Evolutionary conservation across 2,329 filamentous ascomycete genomes (phyloP).

Genomic region (Fusarium pseudograminearum): DNA sequence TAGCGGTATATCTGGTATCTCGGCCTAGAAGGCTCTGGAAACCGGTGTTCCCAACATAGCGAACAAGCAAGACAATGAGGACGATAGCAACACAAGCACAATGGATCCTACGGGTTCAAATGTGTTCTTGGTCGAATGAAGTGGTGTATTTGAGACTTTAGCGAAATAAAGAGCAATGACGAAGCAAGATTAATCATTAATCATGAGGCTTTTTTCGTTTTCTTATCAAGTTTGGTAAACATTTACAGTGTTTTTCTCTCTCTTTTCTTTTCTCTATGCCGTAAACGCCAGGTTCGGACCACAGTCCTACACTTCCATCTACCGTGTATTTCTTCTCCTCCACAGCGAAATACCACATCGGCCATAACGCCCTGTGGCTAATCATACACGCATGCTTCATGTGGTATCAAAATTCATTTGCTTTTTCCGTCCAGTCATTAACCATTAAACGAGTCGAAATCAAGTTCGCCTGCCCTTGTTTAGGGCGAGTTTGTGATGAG

Average conservation of each 20-base stretch:
- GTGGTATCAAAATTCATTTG: constrained; percentile 48
- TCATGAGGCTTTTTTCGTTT: constrained; percentile 8
- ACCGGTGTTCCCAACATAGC: constrained; percentile 1
- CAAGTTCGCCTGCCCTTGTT: constrained; percentile 1
- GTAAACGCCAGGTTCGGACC: constrained; percentile 39
- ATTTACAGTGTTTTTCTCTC: constrained; percentile 1
- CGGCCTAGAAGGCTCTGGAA: constrained; percentile 41
- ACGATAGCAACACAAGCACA: constrained; percentile 5
- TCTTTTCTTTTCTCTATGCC: constrained; percentile 43
- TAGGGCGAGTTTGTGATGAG: constrained; percentile 55
- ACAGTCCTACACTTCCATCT: constrained; percentile 18
- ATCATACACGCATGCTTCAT: constrained; percentile 43
- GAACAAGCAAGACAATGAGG: constrained; percentile 15
- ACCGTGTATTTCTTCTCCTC: constrained; percentile 9
- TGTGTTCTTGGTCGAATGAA: not conserved
- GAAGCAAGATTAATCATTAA: constrained; percentile 14
- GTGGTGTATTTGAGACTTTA: constrained; percentile 7
- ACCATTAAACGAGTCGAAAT: constrained; percentile 43
- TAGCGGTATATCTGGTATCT: constrained; percentile 46
- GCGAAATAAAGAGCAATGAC: constrained; percentile 15
- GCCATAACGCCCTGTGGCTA: constrained; percentile 17
- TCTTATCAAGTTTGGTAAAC: constrained; percentile 9
- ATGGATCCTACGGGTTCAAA: constrained; percentile 13
- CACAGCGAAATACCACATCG: constrained; percentile 1
- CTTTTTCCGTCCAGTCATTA: constrained; percentile 49